Percentiles rank a stretch among this genome's conserved stretches.
phyloP scores from a whole-genome alignment of 139 green algal genomes.

The Chlorella sp. region DNA sequence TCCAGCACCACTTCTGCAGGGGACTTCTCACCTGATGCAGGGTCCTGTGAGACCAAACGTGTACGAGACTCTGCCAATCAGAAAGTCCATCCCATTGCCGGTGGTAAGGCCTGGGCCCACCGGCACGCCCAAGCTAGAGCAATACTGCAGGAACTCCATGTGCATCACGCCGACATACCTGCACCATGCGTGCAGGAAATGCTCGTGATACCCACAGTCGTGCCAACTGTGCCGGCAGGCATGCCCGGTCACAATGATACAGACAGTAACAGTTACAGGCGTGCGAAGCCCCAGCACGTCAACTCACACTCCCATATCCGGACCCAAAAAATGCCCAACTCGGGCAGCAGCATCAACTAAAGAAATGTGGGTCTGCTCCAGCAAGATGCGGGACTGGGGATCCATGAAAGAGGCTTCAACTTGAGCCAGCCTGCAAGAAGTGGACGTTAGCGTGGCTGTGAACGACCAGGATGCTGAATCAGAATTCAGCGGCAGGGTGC shows the following conservation, averaged over 20 bases:
- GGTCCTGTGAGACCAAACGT: slow-evolving; percentile 57
- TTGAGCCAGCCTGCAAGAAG: neutral
- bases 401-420: slow-evolving; percentile 50
- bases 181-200: neutral
- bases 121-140: slow-evolving; percentile 11
- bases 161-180: slow-evolving; percentile 42
- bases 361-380: slow-evolving; percentile 38
- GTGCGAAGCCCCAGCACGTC: neutral
- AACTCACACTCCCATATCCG: slow-evolving; percentile 26
- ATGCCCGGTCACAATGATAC: too few relatives aligned
- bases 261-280: too few relatives aligned
- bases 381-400: slow-evolving; percentile 47
- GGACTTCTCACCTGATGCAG: slow-evolving; percentile 9
- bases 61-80: slow-evolving; percentile 64
- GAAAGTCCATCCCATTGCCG: slow-evolving; percentile 57
- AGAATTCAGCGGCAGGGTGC: neutral
- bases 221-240: too few relatives aligned
- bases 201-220: too few relatives aligned
- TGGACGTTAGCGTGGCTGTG: neutral
- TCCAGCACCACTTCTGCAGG: neutral
- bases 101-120: slow-evolving; percentile 41
- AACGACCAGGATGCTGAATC: neutral
- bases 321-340: too few relatives aligned
- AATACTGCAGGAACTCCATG: slow-evolving; percentile 50
- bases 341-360: neutral